Base-by-base conservation (phyloP, 2,329 filamentous ascomycete genomes). In the Fusarium azukiicola region DNA sequence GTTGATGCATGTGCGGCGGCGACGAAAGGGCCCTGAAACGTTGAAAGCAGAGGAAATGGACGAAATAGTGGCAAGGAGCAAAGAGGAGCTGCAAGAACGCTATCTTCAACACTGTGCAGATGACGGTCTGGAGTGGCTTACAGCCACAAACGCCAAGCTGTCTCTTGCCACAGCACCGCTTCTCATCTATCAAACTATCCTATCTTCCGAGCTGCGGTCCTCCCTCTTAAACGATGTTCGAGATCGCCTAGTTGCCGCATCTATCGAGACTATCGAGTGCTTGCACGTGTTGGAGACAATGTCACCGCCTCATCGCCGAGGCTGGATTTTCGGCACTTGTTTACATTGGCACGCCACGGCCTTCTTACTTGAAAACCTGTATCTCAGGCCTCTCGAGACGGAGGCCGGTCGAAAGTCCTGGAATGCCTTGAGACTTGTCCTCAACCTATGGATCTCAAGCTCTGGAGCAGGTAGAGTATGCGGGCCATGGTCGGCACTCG, bases 361-460 rank as follows among this genome's bases (percentile, higher is more conserved):
- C 9, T 38, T 72, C 14, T 40, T 74, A n/a, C 36, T 74, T 9
- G 63, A 72, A 47, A 66, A 61, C 21, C 23, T 74, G 16, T 50
- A 42, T 23, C 36, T 47, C 19, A 27, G 69, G 6, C 50, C 54
- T 42, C 19, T 16, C 23, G 19, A 63, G 11, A 56, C 52, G 6
- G 61, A 54, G 6, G 44, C 68, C 36, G 69, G 64, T 21, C 50
- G 52, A 23, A 52, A n/a, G 17, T 52, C 69, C n/a, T 74, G 73
- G 73, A 74, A 72, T 27, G 73, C 73, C 9, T 36, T 74, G 23
- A 64, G 67, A 49, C 69, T 72, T n/a, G 73, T 66, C n/a, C 54
- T 56, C 6, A 27, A 64, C 4, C 67, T 64, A 38, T 74, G 73
- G 54, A 64, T 36, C 36, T 40, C 36, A 67, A 40, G 64, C 46